phyloP scores from a whole-genome alignment of 2,329 filamentous ascomycete species.

The Sarocladiaceae sp. region DNA sequence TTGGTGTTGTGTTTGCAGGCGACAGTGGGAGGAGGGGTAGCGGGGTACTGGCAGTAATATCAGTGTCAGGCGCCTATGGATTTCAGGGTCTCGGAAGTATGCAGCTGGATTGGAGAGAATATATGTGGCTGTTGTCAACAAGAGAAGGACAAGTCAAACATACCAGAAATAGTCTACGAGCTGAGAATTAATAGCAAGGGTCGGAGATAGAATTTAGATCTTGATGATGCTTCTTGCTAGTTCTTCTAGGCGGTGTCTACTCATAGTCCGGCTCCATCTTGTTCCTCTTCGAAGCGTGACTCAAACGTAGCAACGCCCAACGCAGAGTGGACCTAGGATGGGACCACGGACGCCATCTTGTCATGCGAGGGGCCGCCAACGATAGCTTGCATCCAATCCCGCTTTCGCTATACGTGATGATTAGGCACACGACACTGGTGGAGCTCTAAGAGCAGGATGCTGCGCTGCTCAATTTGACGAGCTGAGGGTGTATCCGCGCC shows the following conservation, averaged over 20 bases:
- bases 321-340: constrained; percentile 1
- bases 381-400: constrained; percentile 8
- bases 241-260: neutral
- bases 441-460: neutral
- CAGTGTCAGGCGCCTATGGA: constrained; percentile 1
- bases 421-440: constrained; percentile 10
- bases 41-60: constrained; percentile 22
- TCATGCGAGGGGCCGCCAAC: constrained; percentile 1
- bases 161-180: too few species aligned
- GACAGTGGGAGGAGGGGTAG: constrained; percentile 29
- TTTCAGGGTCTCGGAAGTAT: constrained; percentile 6
- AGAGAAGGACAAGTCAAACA: too few species aligned
- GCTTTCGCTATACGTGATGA: neutral
- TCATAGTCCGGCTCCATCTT: constrained; percentile 5
- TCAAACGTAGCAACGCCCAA: neutral
- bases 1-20: constrained; percentile 12
- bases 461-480: neutral
- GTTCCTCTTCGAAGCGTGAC: neutral
- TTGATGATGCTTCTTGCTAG: neutral
- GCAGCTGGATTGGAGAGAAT: neutral
- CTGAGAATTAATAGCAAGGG: too few species aligned
- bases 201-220: neutral
- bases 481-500: neutral
- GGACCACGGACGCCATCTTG: neutral
- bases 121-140: too few species aligned